Base-by-base conservation (phyloP, 108 stramenopile genomes). In the Schizochytrium sp. region DNA sequence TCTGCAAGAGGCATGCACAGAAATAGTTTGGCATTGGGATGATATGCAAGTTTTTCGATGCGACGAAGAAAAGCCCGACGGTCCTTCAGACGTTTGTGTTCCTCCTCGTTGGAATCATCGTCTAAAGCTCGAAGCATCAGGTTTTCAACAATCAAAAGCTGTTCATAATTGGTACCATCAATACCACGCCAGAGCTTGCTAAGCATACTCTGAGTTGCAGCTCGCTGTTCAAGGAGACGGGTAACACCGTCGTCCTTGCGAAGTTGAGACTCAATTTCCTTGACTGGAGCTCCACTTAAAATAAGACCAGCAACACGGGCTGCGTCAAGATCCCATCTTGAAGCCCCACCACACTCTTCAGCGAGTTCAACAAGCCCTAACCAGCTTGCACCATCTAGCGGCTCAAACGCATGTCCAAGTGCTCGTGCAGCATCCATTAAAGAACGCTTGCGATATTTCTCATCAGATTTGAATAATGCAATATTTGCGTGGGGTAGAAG, bases 61-160 rank as follows among this genome's bases (percentile, higher is more conserved):
- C 64, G 64, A 28, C 28, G 12, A 7, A 28, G 28, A 15, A 69
- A 69, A 38, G 10, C 8, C 44, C 64, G 12, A 28, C 64, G 64
- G 28, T 69, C 64, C 64, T 15, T 69, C 42, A 69, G 64, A 28
- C 64, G 64, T 44, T 69, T 38, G 42, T 69, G 40, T 8, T 58
- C 57, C 57, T 44, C 64, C 28, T 69, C 64, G 28, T 15, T 12
- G 28, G 10, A 10, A 10, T 8, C 64, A 44, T 69, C 64, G 2
- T 69, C 64, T 10, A 69, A 69, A 12, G 64, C 12, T 69, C 64
- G 64, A 7, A 69, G 64, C 64, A 69, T 69, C 42, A 69, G 64
- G 44, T 15, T 69, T 44, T 69, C 64, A 44, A 69, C 64, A 38
- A 69, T 28, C 42, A 44, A 38, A 7, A 69, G 64, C 28, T 69